Percentiles rank a stretch among this genome's conserved stretches.
These are phyloP conservation scores for grape (Vitis vinifera) DNA, from an alignment of 164 flowering plant species.

Conservation along the genomic window DNA sequence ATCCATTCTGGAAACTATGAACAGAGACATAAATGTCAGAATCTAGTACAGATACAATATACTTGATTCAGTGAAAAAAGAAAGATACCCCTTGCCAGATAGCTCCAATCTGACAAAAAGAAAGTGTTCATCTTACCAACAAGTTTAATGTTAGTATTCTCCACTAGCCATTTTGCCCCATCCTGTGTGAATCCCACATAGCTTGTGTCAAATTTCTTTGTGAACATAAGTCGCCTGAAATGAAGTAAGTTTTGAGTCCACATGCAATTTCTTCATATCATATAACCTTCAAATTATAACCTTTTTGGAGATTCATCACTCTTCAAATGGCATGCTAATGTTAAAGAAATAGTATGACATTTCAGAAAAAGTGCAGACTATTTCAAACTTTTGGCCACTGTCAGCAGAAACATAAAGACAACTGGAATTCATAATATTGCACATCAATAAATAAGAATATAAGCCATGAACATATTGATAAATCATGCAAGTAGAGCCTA, in stretches of 20 bases:
- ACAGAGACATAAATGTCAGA: neutral
- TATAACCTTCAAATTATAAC: too few species aligned
- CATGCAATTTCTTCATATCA: neutral
- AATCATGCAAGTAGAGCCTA: too few species aligned
- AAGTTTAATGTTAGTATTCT: constrained; percentile 90
- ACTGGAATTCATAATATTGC: too few species aligned
- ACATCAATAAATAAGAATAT: too few species aligned
- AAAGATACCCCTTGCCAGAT: neutral
- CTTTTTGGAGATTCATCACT: too few species aligned
- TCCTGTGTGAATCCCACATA: constrained; percentile 88
- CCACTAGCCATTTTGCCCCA: constrained; percentile 91
- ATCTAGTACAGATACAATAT: neutral
- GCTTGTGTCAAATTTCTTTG: constrained; percentile 78
- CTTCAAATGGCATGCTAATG: too few species aligned
- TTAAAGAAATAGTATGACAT: too few species aligned
- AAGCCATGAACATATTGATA: too few species aligned
- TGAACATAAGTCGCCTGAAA: constrained; percentile 79
- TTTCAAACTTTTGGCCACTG: too few species aligned
- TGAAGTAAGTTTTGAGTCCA: neutral
- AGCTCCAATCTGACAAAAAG: neutral
- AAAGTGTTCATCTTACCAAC: constrained; percentile 59
- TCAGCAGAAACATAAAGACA: too few species aligned
- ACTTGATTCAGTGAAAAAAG: neutral
- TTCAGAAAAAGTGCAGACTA: too few species aligned
- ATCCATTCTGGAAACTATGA: neutral